phyloP scores from a whole-genome alignment of 148 eudicot genomes.

The Oxyria digyna region DNA sequence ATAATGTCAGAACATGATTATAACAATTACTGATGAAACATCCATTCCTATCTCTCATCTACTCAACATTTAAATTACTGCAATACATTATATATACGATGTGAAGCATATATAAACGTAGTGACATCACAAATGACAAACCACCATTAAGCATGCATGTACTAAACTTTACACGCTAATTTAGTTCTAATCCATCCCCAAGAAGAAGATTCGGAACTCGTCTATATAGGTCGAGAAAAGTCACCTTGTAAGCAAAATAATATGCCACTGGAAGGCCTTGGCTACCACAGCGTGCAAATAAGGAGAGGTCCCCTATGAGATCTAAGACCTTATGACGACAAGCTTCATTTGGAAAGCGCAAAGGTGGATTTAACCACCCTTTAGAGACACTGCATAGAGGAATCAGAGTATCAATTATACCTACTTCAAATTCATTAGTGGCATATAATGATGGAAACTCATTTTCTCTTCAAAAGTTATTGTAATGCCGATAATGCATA shows the following conservation, averaged over 20 bases:
- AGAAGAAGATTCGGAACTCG: slow-evolving; percentile 5
- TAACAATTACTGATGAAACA: background rate
- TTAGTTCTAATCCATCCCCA: background rate
- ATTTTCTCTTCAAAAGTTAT: background rate
- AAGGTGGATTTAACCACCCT: slow-evolving; percentile 85
- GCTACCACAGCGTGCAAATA: slow-evolving; percentile 64
- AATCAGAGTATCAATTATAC: background rate
- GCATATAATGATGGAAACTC: background rate
- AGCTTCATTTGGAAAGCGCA: slow-evolving; percentile 62
- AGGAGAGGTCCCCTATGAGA: slow-evolving; percentile 88
- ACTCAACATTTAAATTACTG: background rate
- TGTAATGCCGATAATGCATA: background rate
- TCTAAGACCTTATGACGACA: slow-evolving; percentile 93
- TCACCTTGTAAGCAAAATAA: slow-evolving; percentile 72
- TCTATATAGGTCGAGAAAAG: background rate
- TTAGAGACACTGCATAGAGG: slow-evolving; percentile 33
- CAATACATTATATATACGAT: background rate
- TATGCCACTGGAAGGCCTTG: slow-evolving; percentile 89
- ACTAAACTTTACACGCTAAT: background rate
- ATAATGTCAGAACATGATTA: background rate
- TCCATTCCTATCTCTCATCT: background rate
- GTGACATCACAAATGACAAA: background rate
- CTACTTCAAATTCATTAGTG: background rate
- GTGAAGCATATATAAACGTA: background rate
- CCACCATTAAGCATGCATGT: background rate